These are phyloP conservation scores for Penicillium sp. DNA, from an alignment of 2,329 filamentous ascomycete species.

Conservation along the genomic window DNA sequence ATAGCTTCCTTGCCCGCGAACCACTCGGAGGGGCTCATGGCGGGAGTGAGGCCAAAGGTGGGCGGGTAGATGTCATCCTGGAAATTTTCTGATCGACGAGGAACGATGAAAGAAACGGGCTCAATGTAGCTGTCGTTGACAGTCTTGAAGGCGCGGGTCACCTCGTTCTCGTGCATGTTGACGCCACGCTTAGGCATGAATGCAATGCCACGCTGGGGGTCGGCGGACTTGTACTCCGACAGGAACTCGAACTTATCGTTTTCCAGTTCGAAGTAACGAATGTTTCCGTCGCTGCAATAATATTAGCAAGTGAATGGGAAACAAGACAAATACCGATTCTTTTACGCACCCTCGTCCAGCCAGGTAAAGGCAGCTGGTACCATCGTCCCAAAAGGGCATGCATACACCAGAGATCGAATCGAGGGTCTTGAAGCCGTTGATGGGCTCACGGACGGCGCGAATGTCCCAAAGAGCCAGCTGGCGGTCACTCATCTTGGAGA, in stretches of 20 bases:
- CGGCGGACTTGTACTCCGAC: conserved; percentile 94
- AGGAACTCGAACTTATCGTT: conserved; percentile 99
- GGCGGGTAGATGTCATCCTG: conserved; percentile 97
- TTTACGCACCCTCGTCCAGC: conserved; percentile 86
- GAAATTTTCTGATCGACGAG: conserved; percentile 89
- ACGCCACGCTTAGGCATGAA: conserved; percentile 95
- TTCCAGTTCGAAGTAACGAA: conserved; percentile 97
- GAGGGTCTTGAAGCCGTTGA: conserved; percentile 85
- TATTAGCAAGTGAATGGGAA: conserved; percentile 12
- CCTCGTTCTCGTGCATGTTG: conserved; percentile 95
- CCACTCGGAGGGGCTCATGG: conserved; percentile 80
- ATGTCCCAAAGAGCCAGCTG: conserved; percentile 96
- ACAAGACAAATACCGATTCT: neutral
- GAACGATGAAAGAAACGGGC: conserved; percentile 96
- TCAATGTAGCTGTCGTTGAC: conserved; percentile 94
- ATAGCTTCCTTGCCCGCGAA: conserved; percentile 79
- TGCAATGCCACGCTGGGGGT: conserved; percentile 91
- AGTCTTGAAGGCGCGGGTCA: conserved; percentile 95
- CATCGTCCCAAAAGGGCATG: conserved; percentile 99
- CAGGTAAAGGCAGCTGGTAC: conserved; percentile 91
- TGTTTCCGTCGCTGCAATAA: conserved; percentile 80
- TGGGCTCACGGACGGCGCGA: conserved; percentile 73
- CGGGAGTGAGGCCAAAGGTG: conserved; percentile 75
- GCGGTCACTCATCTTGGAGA: conserved; percentile 97
- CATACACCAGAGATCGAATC: conserved; percentile 97